Evolutionary conservation across 495 filamentous ascomycete species (phyloP).

Genomic region (Penicillium malachiteum): DNA sequence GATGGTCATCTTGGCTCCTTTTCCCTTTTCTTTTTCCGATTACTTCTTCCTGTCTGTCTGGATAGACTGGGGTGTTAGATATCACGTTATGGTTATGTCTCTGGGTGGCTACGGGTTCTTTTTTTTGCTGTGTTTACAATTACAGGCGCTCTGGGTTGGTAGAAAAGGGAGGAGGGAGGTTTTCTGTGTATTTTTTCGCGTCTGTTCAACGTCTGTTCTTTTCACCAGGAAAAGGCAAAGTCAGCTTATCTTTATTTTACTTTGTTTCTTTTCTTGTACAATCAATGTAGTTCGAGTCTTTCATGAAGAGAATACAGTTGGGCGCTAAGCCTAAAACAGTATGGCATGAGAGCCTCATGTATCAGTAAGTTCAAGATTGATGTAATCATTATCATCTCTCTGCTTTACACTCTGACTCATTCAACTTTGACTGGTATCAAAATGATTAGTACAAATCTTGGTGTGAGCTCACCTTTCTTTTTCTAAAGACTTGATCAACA

Average conservation of each 20-base stretch:
- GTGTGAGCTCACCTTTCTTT: too few species aligned
- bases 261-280: conserved; percentile 26
- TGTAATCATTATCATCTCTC: too few species aligned
- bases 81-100: conserved; percentile 16
- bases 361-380: too few species aligned
- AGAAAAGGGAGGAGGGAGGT: conserved; percentile 21
- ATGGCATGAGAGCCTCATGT: too few species aligned
- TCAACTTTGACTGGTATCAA: too few species aligned
- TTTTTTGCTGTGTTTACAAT: neutral
- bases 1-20: conserved; percentile 20
- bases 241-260: conserved; percentile 1
- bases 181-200: conserved; percentile 5
- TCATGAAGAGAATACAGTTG: too few species aligned
- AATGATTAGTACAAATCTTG: too few species aligned
- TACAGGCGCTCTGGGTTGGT: conserved; percentile 26
- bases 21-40: conserved; percentile 10
- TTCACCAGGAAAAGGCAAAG: neutral
- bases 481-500: too few species aligned
- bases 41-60: conserved; percentile 24
- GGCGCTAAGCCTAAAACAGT: too few species aligned
- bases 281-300: too few species aligned
- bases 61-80: conserved; percentile 32
- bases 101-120: conserved; percentile 21
- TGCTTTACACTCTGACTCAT: too few species aligned
- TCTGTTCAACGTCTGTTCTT: conserved; percentile 1